A percentile compares a stretch with the other conserved stretches of the same genome.
phyloP scores from a whole-genome alignment of 805 yeast species.

The Starmera caribaea region DNA sequence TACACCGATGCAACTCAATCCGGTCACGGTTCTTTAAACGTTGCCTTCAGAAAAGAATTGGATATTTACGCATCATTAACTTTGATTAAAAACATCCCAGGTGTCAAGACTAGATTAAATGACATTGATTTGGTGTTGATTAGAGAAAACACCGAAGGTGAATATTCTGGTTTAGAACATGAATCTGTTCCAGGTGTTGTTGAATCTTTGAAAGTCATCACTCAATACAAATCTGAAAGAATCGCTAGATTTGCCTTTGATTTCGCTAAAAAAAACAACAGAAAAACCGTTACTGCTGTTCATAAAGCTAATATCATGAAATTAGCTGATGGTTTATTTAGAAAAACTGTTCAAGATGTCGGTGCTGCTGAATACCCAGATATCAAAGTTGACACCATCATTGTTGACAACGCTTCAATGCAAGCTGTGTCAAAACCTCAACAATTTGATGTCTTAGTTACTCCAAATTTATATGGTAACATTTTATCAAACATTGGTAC shows the following conservation, averaged over 20 bases:
- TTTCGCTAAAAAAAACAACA: conserved; percentile 85
- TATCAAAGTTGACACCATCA: conserved; percentile 79
- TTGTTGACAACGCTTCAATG: conserved; percentile 98
- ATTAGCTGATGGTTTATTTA: conserved; percentile 95
- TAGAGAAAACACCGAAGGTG: conserved; percentile 99
- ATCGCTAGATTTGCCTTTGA: conserved; percentile 96
- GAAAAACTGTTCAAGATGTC: conserved; percentile 83
- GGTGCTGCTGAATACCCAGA: conserved; percentile 81
- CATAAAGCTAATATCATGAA: conserved; percentile 99
- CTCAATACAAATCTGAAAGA: conserved; percentile 91
- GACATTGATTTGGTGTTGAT: conserved; percentile 89
- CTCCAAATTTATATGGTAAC: conserved; percentile 97
- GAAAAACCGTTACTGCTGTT: conserved; percentile 89
- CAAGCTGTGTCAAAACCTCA: conserved; percentile 98
- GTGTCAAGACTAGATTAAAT: conserved; percentile 82
- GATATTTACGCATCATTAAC: conserved; percentile 94
- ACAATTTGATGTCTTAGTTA: conserved; percentile 95
- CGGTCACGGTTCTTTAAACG: conserved; percentile 80
- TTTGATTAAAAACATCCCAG: conserved; percentile 88
- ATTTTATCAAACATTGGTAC: conserved; percentile 97
- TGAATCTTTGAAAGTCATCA: conserved; percentile 91
- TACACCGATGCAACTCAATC: conserved; percentile 80
- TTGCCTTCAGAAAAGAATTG: conserved; percentile 91
- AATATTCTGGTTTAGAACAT: conserved; percentile 97
- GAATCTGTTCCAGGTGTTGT: conserved; percentile 97